Conservation (phyloP, 1,284 basidiomycete species). For the Ustilago esculenta region DNA sequence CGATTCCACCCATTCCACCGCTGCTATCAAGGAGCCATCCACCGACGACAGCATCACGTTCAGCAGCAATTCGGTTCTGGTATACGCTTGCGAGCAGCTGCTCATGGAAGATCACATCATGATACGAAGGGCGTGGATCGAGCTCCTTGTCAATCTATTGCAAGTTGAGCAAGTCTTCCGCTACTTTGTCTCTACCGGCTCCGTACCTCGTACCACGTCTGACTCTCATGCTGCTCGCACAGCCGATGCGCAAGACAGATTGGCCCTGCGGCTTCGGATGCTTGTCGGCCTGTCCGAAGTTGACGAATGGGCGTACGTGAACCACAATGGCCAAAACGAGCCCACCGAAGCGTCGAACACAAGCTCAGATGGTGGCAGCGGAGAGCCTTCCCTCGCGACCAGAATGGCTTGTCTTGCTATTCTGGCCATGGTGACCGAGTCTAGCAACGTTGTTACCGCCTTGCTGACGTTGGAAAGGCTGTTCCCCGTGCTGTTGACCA, state of each 20-base stretch:
- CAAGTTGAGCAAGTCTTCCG: conserved; percentile 74
- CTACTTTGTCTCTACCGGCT: conserved; percentile 9
- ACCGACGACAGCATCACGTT: not conserved
- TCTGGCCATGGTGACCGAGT: conserved; percentile 32
- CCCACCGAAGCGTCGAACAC: not conserved
- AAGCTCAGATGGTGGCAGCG: conserved; percentile 2
- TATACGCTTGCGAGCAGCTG: conserved; percentile 70
- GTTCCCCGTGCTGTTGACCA: conserved; percentile 15
- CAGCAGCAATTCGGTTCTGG: conserved; percentile 19
- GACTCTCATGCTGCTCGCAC: not conserved
- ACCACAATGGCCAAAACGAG: not conserved
- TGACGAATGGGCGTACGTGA: conserved; percentile 24
- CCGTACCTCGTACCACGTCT: not conserved
- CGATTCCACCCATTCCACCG: not conserved
- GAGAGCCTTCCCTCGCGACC: conserved; percentile 28
- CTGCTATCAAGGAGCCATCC: too few species aligned
- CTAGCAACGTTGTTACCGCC: not conserved
- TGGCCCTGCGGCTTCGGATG: conserved; percentile 27
- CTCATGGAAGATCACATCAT: conserved; percentile 81
- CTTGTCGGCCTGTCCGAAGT: conserved; percentile 28
- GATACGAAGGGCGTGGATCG: conserved; percentile 84
- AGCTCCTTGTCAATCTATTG: conserved; percentile 92
- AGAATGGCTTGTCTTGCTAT: conserved; percentile 32
- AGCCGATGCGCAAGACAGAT: conserved; percentile 8
- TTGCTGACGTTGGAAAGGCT: conserved; percentile 27